phyloP scores from a whole-genome alignment of 2,329 filamentous ascomycete species.

The Arthrocladium fulminans region DNA sequence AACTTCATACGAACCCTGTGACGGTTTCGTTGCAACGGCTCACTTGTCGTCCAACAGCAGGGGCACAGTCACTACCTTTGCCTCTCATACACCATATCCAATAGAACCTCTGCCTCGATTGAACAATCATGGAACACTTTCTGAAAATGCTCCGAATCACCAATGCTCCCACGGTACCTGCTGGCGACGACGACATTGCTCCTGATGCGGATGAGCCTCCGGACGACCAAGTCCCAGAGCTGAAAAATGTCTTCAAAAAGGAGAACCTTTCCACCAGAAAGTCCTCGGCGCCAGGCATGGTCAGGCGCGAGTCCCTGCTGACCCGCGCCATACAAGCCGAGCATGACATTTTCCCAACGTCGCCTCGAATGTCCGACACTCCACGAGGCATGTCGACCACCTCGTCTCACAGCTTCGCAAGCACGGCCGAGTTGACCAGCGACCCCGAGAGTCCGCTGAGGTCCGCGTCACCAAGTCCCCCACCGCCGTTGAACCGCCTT shows the following conservation, averaged over 20 bases:
- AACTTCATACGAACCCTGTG: conserved; percentile 1
- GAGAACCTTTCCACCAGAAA: conserved; percentile 37
- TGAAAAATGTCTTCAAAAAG: conserved; percentile 23
- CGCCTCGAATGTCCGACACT: conserved; percentile 28
- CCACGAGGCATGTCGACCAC: conserved; percentile 41
- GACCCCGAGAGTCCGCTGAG: conserved; percentile 87
- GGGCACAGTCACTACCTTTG: conserved; percentile 13
- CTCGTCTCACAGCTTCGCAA: conserved; percentile 71
- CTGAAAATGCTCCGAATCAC: conserved; percentile 39
- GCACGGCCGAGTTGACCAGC: conserved; percentile 87
- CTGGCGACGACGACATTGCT: conserved; percentile 53
- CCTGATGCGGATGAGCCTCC: conserved; percentile 85
- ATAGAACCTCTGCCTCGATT: conserved; percentile 15
- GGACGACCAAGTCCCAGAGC: conserved; percentile 43
- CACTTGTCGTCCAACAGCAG: conserved; percentile 17
- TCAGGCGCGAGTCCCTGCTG: conserved; percentile 67
- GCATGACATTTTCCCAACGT: conserved; percentile 1
- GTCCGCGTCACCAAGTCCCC: conserved; percentile 80
- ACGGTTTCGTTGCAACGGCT: conserved; percentile 16
- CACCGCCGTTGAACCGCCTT: conserved; percentile 48
- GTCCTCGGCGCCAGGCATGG: conserved; percentile 25
- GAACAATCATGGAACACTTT: conserved; percentile 31
- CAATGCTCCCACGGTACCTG: conserved; percentile 31
- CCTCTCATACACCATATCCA: conserved; percentile 11
- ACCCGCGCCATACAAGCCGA: conserved; percentile 70